A percentile compares a stretch with the other conserved stretches of the same genome.
These are phyloP conservation scores for Drechslerella stenobrocha DNA, from an alignment of 2,329 filamentous ascomycete genomes.

Conservation along the genomic window DNA sequence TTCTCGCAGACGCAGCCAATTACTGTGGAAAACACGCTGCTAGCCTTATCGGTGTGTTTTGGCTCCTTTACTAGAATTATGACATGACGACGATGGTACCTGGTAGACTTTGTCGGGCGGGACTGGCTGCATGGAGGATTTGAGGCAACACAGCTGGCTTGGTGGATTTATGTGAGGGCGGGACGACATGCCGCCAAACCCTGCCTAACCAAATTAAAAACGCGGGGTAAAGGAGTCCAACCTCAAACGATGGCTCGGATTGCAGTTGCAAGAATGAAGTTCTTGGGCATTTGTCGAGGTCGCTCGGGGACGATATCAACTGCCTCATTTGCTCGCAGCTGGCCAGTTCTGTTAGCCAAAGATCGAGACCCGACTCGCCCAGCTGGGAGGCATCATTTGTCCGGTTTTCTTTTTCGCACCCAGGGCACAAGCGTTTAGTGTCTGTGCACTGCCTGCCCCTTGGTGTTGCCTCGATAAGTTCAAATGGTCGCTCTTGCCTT, in stretches of 20 bases:
- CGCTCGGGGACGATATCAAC: too few species aligned
- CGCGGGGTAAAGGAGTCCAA: conserved; percentile 40
- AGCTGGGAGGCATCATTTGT: not conserved
- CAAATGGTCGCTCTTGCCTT: conserved; percentile 38
- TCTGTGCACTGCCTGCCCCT: conserved; percentile 44
- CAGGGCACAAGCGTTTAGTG: conserved; percentile 7
- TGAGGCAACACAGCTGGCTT: conserved; percentile 31
- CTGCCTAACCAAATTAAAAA: conserved; percentile 48
- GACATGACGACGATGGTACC: too few species aligned
- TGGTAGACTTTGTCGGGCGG: conserved; percentile 14
- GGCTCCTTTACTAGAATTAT: conserved; percentile 22
- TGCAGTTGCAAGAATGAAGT: too few species aligned
- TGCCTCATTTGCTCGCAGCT: too few species aligned
- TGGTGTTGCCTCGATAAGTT: conserved; percentile 3
- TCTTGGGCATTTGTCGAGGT: too few species aligned
- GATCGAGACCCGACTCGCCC: conserved; percentile 9
- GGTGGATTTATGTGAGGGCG: conserved; percentile 43
- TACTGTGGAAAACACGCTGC: too few species aligned
- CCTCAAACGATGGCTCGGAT: conserved; percentile 24
- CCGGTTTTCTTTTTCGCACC: conserved; percentile 9
- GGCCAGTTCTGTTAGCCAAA: conserved; percentile 9
- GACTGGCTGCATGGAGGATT: conserved; percentile 7
- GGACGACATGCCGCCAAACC: conserved; percentile 43
- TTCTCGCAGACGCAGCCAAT: not conserved
- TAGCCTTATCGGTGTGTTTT: conserved; percentile 17